A percentile compares a stretch with the other conserved stretches of the same genome.
phyloP scores from a whole-genome alignment of 495 filamentous ascomycete species.

The Aspergillus bridgeri region DNA sequence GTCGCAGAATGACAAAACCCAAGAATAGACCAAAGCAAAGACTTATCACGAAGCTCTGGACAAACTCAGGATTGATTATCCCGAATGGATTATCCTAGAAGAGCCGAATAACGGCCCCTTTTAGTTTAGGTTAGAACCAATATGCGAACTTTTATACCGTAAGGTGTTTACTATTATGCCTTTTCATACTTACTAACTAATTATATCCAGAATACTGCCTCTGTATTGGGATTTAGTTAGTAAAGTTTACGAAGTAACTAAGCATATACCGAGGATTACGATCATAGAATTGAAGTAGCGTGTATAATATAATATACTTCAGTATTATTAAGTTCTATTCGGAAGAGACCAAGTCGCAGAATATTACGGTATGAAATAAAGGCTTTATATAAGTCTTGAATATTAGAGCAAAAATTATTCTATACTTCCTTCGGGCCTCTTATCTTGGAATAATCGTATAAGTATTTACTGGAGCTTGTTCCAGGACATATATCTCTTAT shows the following conservation, averaged over 20 bases:
- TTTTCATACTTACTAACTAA: not conserved
- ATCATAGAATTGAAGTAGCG: conserved; percentile 23
- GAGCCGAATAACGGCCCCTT: conserved; percentile 16
- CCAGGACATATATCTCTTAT: too few relatives aligned
- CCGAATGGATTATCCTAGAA: conserved; percentile 28
- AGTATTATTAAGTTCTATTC: conserved; percentile 10
- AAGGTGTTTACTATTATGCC: conserved; percentile 5
- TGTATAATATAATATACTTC: conserved; percentile 17
- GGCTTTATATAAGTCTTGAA: conserved; percentile 23
- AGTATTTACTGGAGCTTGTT: too few relatives aligned
- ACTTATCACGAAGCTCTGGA: conserved; percentile 27
- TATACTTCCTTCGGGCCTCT: too few relatives aligned
- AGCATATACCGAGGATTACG: conserved; percentile 13
- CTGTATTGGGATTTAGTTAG: conserved; percentile 7
- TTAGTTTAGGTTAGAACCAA: conserved; percentile 27
- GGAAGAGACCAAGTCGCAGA: conserved; percentile 22
- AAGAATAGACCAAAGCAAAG: conserved; percentile 21
- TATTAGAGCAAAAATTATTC: conserved; percentile 4
- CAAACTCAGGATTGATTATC: conserved; percentile 19
- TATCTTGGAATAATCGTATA: too few relatives aligned
- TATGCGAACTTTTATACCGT: conserved; percentile 26
- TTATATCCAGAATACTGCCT: conserved; percentile 25
- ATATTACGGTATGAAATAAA: conserved; percentile 28
- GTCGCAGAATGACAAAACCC: conserved; percentile 1
- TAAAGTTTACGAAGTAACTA: conserved; percentile 24